Evolutionary conservation across 2,329 filamentous ascomycete genomes (phyloP).

Genomic region (Alternaria gansuensis): DNA sequence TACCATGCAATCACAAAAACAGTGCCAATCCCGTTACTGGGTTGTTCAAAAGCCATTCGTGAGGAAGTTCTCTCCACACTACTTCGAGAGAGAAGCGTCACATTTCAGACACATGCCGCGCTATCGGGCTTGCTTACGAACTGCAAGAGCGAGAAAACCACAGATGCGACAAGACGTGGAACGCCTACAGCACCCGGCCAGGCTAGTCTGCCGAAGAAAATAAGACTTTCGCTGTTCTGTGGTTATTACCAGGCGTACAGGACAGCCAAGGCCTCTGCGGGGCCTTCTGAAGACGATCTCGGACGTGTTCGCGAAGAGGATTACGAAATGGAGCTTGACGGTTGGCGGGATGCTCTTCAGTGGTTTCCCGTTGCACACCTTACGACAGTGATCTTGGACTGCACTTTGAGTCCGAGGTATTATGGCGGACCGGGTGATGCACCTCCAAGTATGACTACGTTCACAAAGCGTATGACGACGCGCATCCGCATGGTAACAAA

Average conservation of each 20-base stretch:
- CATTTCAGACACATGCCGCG: conserved; percentile 7
- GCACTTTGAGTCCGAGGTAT: conserved; percentile 3
- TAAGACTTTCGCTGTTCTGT: conserved; percentile 2
- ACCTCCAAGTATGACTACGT: conserved; percentile 3
- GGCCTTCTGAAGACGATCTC: neutral
- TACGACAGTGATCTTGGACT: conserved; percentile 4
- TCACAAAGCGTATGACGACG: conserved; percentile 2
- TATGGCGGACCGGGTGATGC: conserved; percentile 6
- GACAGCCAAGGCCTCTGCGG: neutral
- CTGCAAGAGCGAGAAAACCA: neutral
- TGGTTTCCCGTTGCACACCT: neutral
- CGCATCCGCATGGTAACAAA: conserved; percentile 6
- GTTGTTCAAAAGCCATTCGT: conserved; percentile 10
- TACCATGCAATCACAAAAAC: conserved; percentile 4
- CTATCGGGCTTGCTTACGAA: conserved; percentile 3
- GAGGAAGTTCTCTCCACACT: conserved; percentile 4
- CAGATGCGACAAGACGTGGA: neutral
- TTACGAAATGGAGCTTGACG: conserved; percentile 3
- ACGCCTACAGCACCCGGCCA: neutral
- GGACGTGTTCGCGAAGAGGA: neutral
- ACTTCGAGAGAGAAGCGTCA: conserved; percentile 5
- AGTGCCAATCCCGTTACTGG: conserved; percentile 3
- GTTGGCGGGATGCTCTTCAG: conserved; percentile 5
- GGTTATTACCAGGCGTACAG: neutral
- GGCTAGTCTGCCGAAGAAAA: conserved; percentile 1